Conservation (phyloP, 305 asterid species). For the Striga hermonthica region DNA sequence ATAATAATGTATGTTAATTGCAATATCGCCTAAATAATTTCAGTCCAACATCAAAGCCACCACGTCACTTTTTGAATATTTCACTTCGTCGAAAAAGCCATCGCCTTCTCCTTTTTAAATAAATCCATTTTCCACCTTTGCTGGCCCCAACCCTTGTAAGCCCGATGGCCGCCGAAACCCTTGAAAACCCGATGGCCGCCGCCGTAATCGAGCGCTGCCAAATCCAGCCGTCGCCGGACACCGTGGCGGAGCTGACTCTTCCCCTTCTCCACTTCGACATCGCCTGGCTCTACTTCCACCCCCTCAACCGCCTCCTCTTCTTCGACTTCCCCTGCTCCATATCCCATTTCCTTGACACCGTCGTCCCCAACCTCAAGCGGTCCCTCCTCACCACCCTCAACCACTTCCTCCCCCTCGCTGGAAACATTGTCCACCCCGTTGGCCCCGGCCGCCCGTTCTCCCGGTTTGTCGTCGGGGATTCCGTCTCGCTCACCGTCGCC, state of each 20-base stretch:
- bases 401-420: slow-evolving; percentile 58
- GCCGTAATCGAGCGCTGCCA: slow-evolving; percentile 39
- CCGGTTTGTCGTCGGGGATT: slow-evolving; percentile 42
- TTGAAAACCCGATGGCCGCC: slow-evolving; percentile 44
- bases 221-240: slow-evolving; percentile 44
- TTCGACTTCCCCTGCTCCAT: slow-evolving; percentile 41
- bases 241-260: slow-evolving; percentile 43
- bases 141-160: too few relatives aligned
- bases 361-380: slow-evolving; percentile 40
- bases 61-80: too few relatives aligned
- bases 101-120: too few relatives aligned
- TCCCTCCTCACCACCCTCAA: slow-evolving; percentile 45
- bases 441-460: slow-evolving; percentile 38
- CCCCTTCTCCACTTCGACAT: slow-evolving; percentile 54
- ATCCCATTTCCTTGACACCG: slow-evolving; percentile 29
- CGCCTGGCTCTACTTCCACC: slow-evolving; percentile 50
- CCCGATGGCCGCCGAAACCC: slow-evolving; percentile 34
- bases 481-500: slow-evolving; percentile 40
- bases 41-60: too few relatives aligned
- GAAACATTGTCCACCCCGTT: slow-evolving; percentile 43
- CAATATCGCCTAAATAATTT: too few relatives aligned
- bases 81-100: too few relatives aligned
- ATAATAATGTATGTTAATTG: too few relatives aligned
- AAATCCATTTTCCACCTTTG: too few relatives aligned
- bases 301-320: slow-evolving; percentile 52